A percentile compares a stretch with the other conserved stretches of the same genome.
phyloP scores from a whole-genome alignment of 23 red algal genomes.

The Gracilariopsis chorda region DNA sequence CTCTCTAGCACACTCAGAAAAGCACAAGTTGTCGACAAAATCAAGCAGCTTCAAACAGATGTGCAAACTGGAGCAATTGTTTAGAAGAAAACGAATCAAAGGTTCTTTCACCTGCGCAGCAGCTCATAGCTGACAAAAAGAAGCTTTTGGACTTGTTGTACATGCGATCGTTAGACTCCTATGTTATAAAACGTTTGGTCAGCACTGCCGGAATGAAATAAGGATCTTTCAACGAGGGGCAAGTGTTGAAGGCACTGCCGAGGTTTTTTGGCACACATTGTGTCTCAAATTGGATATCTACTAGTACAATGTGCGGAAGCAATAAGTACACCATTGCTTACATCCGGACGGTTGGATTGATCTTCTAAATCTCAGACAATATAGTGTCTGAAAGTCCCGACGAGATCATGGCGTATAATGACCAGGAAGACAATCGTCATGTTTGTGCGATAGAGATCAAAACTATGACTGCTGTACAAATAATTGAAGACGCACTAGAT shows the following conservation, averaged over 20 bases:
- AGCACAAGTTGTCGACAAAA: neutral
- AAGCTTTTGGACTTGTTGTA: neutral
- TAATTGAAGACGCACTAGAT: too few relatives aligned
- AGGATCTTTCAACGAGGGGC: neutral
- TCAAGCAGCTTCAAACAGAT: neutral
- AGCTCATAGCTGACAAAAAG: neutral
- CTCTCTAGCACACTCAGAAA: neutral
- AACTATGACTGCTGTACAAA: too few relatives aligned
- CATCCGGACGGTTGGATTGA: too few relatives aligned
- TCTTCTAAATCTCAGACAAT: too few relatives aligned
- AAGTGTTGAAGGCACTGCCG: neutral
- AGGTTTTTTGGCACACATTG: neutral
- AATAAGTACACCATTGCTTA: too few relatives aligned
- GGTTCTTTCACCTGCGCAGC: neutral
- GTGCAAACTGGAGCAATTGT: neutral
- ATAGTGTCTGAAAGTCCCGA: too few relatives aligned
- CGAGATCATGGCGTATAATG: too few relatives aligned
- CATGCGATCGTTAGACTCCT: neutral
- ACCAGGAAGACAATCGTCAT: too few relatives aligned
- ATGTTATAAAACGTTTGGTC: neutral
- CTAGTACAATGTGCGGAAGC: too few relatives aligned
- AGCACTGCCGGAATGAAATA: constrained; percentile 18
- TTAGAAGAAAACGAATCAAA: neutral
- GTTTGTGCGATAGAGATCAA: too few relatives aligned
- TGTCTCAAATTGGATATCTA: too few relatives aligned